Evolutionary conservation across 2,329 filamentous ascomycete species (phyloP).

Genomic region (Trichoderma sp.): DNA sequence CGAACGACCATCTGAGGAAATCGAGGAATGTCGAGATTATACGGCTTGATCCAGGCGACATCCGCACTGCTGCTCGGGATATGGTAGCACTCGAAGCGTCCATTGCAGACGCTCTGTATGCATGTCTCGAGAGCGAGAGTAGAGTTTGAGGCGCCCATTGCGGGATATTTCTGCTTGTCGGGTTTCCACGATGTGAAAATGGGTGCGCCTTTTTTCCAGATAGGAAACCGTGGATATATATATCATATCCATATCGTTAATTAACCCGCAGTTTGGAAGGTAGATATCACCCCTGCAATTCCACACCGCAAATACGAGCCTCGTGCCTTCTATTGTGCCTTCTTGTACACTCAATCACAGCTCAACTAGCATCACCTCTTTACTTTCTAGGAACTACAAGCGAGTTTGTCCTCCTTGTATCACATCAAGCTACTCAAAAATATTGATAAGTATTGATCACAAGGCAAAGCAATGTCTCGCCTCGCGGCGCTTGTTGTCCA

Average conservation of each 20-base stretch:
- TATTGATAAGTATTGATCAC: too few species aligned
- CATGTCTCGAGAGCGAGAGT: conserved; percentile 45
- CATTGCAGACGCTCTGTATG: conserved; percentile 46
- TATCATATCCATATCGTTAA: neutral
- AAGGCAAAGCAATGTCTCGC: neutral
- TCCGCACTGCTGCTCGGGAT: neutral
- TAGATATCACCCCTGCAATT: neutral
- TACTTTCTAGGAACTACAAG: neutral
- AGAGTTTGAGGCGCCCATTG: conserved; percentile 28
- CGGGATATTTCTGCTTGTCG: neutral
- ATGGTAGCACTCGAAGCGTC: conserved; percentile 39
- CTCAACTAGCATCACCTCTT: neutral
- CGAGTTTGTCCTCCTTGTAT: neutral
- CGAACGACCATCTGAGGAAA: conserved; percentile 56
- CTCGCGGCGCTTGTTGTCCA: too few species aligned
- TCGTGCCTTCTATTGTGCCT: neutral
- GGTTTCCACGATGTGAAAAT: neutral
- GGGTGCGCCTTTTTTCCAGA: neutral
- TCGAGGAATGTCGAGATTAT: conserved; percentile 51
- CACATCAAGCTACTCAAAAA: neutral
- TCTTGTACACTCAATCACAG: neutral
- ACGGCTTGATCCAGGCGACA: conserved; percentile 48
- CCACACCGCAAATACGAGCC: neutral
- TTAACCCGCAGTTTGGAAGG: neutral
- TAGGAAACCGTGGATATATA: neutral